phyloP scores from a whole-genome alignment of 176 grass and related monocot species.

The Triticum dicoccoides region DNA sequence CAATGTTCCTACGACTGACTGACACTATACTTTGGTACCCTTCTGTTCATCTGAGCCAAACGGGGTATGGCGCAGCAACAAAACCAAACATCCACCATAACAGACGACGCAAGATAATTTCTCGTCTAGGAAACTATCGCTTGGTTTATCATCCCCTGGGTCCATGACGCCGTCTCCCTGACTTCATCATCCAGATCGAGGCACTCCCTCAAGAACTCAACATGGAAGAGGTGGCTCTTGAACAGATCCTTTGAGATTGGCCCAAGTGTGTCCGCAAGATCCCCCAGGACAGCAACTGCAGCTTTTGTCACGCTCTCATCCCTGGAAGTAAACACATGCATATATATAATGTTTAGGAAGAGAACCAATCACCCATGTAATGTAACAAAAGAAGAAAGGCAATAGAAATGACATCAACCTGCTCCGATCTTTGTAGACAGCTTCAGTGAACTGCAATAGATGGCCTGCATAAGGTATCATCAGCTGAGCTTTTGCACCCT shows the following conservation, averaged over 20 bases:
- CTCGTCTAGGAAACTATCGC: conserved; percentile 49
- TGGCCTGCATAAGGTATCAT: conserved; percentile 69
- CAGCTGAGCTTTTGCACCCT: conserved; percentile 73
- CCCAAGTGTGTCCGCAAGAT: conserved; percentile 79
- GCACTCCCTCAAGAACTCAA: conserved; percentile 81
- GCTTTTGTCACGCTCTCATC: conserved; percentile 86
- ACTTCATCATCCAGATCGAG: conserved; percentile 61
- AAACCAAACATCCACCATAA: conserved; percentile 29
- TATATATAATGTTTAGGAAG: neutral
- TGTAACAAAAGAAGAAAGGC: conserved; percentile 22
- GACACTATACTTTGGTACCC: conserved; percentile 43
- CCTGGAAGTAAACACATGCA: conserved; percentile 31
- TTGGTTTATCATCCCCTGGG: conserved; percentile 76
- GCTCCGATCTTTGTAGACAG: conserved; percentile 64
- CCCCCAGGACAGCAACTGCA: conserved; percentile 76
- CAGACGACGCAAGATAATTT: conserved; percentile 22
- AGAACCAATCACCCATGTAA: neutral
- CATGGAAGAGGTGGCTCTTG: conserved; percentile 58
- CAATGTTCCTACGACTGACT: conserved; percentile 41
- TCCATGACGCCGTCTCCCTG: conserved; percentile 71
- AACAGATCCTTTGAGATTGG: conserved; percentile 61
- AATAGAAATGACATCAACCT: conserved; percentile 41
- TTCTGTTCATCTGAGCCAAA: conserved; percentile 49
- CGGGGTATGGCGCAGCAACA: conserved; percentile 36
- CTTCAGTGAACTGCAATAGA: conserved; percentile 84